Evolutionary conservation across 192 early-diverging fungal species (phyloP).

Genomic region (Radiomyces spectabilis): DNA sequence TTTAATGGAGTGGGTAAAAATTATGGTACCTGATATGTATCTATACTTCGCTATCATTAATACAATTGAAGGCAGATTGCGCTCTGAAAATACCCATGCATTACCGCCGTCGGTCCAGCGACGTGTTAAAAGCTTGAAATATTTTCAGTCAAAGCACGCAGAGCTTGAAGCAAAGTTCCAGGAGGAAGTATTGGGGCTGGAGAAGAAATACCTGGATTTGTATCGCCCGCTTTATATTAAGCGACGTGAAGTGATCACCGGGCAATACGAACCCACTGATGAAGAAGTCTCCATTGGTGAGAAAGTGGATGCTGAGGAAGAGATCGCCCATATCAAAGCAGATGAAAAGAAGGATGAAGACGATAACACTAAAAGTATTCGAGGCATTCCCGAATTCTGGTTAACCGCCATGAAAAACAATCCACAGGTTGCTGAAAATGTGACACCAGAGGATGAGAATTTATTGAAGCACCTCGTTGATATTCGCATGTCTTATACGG

Average conservation of each 20-base stretch:
- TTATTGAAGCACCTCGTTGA: conserved; percentile 85
- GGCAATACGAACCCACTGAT: conserved; percentile 84
- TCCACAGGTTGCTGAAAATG: conserved; percentile 68
- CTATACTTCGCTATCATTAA: background rate
- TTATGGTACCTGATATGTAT: background rate
- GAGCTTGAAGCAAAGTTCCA: conserved; percentile 85
- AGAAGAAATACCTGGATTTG: conserved; percentile 89
- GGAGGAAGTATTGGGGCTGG: conserved; percentile 87
- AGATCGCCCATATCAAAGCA: conserved; percentile 28
- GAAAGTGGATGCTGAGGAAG: conserved; percentile 51
- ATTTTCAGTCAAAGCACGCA: conserved; percentile 81
- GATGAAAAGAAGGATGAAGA: conserved; percentile 39
- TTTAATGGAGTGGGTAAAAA: background rate
- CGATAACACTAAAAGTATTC: conserved; percentile 35
- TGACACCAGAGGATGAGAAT: conserved; percentile 88
- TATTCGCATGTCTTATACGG: conserved; percentile 78
- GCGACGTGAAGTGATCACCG: conserved; percentile 73
- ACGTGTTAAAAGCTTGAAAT: conserved; percentile 82
- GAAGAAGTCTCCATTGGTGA: conserved; percentile 65
- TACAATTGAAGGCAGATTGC: background rate
- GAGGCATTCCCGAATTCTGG: conserved; percentile 96
- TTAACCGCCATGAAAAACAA: conserved; percentile 87
- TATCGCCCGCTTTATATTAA: conserved; percentile 89
- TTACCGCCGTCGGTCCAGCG: conserved; percentile 74
- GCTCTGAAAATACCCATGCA: conserved; percentile 46